Evolutionary conservation across 177 flowering plant genomes (phyloP).

Genomic region (Tripterygium wilfordii): DNA sequence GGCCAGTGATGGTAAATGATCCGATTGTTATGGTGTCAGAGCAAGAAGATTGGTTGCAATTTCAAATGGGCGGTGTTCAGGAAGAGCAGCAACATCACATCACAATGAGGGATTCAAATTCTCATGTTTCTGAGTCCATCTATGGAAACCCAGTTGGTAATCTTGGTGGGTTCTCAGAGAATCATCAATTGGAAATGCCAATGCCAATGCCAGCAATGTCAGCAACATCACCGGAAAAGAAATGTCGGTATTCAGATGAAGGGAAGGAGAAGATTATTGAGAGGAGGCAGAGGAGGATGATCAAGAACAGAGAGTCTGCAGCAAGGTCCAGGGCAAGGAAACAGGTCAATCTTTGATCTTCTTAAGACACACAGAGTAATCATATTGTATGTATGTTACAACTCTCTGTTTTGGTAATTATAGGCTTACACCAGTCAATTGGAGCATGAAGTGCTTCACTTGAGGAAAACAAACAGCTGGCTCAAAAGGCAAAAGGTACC

Average conservation of each 20-base stretch:
- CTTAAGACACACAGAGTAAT: not conserved
- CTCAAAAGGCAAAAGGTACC: slow-evolving; percentile 37
- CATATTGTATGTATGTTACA: no score
- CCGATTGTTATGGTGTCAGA: slow-evolving; percentile 15
- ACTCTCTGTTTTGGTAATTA: slow-evolving; percentile 3
- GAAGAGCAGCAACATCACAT: slow-evolving; percentile 22
- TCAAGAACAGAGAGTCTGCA: slow-evolving; percentile 62
- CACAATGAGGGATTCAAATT: slow-evolving; percentile 15
- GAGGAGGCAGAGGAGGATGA: slow-evolving; percentile 64
- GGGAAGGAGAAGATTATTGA: slow-evolving; percentile 49
- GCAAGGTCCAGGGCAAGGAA: slow-evolving; percentile 68
- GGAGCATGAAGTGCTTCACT: slow-evolving; percentile 26
- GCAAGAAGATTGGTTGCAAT: slow-evolving; percentile 32
- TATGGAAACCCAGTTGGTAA: slow-evolving; percentile 19
- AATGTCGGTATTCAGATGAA: slow-evolving; percentile 24
- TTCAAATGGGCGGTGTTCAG: slow-evolving; percentile 19
- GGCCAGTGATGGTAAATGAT: slow-evolving; percentile 13
- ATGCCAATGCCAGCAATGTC: slow-evolving; percentile 15
- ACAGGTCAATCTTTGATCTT: slow-evolving; percentile 26
- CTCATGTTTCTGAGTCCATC: slow-evolving; percentile 16
- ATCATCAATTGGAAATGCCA: slow-evolving; percentile 15
- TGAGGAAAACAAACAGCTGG: slow-evolving; percentile 25
- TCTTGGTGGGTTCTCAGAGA: slow-evolving; percentile 25
- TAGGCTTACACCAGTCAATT: slow-evolving; percentile 38
- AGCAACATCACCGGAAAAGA: slow-evolving; percentile 23